Conservation (phyloP, 257 asterid species). For the Rehmannia glutinosa region DNA sequence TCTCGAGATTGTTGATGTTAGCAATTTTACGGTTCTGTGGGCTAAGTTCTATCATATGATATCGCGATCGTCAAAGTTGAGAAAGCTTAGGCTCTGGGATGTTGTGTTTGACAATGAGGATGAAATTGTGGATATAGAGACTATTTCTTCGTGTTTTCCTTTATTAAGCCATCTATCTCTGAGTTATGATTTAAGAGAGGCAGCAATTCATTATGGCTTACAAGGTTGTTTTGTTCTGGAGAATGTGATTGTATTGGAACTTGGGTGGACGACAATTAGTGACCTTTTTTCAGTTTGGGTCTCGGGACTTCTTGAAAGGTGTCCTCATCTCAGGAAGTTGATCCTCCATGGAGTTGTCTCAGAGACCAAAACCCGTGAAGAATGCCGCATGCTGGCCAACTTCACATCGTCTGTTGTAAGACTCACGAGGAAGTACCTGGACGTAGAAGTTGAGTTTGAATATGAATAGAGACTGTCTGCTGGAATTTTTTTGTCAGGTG, state of each 20-base stretch:
- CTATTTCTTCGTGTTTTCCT: slow-evolving; percentile 72
- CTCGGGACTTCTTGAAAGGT: slow-evolving; percentile 58
- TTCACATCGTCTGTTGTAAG: slow-evolving; percentile 61
- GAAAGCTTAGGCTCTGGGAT: slow-evolving; percentile 74
- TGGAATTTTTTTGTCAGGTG: background rate
- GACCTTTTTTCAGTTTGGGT: slow-evolving; percentile 69
- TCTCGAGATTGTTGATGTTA: slow-evolving; percentile 76
- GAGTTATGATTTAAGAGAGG: slow-evolving; percentile 63
- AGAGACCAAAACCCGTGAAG: slow-evolving; percentile 72
- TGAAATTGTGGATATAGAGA: slow-evolving; percentile 74
- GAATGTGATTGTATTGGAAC: too few relatives aligned
- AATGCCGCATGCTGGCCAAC: slow-evolving; percentile 62
- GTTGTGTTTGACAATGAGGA: slow-evolving; percentile 86
- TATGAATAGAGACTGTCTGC: slow-evolving; percentile 42
- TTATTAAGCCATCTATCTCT: slow-evolving; percentile 53
- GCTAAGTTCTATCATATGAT: slow-evolving; percentile 77
- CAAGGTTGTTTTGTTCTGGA: slow-evolving; percentile 50
- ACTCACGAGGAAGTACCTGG: slow-evolving; percentile 59
- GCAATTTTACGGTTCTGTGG: slow-evolving; percentile 86
- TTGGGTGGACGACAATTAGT: slow-evolving; percentile 67
- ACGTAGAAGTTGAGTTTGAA: slow-evolving; percentile 68
- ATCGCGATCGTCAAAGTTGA: slow-evolving; percentile 54
- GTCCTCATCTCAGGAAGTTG: slow-evolving; percentile 63
- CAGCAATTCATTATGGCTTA: slow-evolving; percentile 47
- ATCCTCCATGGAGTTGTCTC: slow-evolving; percentile 71